Evolutionary conservation across 2,329 filamentous ascomycete species (phyloP).

Genomic region (Alternaria infectoria): DNA sequence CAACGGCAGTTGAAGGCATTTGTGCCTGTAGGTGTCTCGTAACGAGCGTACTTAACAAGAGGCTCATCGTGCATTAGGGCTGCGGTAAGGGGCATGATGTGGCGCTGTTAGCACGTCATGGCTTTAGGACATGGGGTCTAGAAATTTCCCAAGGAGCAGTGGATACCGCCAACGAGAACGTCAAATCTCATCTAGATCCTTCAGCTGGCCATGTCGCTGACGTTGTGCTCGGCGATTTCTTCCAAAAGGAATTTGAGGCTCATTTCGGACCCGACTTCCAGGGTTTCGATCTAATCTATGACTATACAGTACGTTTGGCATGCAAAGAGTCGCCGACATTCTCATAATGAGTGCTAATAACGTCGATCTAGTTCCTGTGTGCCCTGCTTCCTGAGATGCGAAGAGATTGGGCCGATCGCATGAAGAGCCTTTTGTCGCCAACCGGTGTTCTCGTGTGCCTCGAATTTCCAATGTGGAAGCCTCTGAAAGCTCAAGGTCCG

Average conservation of each 20-base stretch:
- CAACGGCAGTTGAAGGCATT: constrained; percentile 63
- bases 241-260: constrained; percentile 61
- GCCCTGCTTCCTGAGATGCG: constrained; percentile 62
- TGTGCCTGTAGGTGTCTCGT: constrained; percentile 59
- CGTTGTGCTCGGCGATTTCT: constrained; percentile 70
- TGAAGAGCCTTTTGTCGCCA: constrained; percentile 60
- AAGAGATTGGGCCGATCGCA: constrained; percentile 61
- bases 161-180: constrained; percentile 17
- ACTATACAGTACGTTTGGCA: constrained; percentile 59
- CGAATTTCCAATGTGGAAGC: constrained; percentile 76
- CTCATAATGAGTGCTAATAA: neutral
- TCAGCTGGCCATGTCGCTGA: constrained; percentile 40
- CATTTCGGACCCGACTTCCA: constrained; percentile 34
- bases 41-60: neutral
- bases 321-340: neutral
- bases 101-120: constrained; percentile 71
- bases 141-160: constrained; percentile 64
- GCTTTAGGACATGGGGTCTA: constrained; percentile 76
- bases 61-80: constrained; percentile 49
- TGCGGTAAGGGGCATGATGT: constrained; percentile 83
- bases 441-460: constrained; percentile 65
- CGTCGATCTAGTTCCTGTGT: constrained; percentile 60
- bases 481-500: constrained; percentile 68
- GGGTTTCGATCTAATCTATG: constrained; percentile 65
- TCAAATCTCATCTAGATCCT: constrained; percentile 14